phyloP scores from a whole-genome alignment of 163 green algal species.

The Smithsoniella earleae region DNA sequence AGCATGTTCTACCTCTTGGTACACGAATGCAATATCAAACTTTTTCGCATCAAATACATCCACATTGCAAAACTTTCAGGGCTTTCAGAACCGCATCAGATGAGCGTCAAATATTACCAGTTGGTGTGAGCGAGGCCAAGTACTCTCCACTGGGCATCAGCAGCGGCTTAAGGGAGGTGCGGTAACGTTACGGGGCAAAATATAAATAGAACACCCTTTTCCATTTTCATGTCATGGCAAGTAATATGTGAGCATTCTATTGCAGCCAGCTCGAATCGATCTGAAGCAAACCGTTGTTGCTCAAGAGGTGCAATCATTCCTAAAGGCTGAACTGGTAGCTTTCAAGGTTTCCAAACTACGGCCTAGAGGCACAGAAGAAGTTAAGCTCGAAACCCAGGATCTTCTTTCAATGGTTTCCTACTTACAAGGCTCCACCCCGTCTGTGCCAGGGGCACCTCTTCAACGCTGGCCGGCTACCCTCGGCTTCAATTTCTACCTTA shows the following conservation, averaged over 20 bases:
- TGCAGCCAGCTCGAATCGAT: conserved; percentile 14
- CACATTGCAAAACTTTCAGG: conserved; percentile 39
- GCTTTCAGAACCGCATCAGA: not conserved
- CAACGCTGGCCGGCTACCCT: conserved; percentile 9
- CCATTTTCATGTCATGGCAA: not conserved
- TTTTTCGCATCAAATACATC: too few relatives aligned
- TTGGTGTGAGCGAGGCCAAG: not conserved
- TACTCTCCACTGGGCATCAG: not conserved
- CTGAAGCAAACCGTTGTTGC: not conserved
- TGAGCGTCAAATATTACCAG: not conserved
- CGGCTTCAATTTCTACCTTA: conserved; percentile 16
- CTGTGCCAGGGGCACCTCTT: not conserved
- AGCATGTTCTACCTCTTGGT: not conserved
- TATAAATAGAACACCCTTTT: not conserved
- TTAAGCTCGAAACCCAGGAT: not conserved
- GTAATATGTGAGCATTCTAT: not conserved
- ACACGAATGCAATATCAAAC: conserved; percentile 48
- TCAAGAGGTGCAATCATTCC: not conserved
- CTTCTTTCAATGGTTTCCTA: not conserved
- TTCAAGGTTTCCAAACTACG: conserved; percentile 6
- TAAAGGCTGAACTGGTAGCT: not conserved
- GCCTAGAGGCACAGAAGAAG: not conserved
- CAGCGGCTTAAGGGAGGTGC: not conserved
- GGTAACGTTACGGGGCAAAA: not conserved
- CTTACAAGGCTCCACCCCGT: not conserved